Conservation (phyloP, 176 grass and related monocot genomes). For the Paspalum notatum region DNA sequence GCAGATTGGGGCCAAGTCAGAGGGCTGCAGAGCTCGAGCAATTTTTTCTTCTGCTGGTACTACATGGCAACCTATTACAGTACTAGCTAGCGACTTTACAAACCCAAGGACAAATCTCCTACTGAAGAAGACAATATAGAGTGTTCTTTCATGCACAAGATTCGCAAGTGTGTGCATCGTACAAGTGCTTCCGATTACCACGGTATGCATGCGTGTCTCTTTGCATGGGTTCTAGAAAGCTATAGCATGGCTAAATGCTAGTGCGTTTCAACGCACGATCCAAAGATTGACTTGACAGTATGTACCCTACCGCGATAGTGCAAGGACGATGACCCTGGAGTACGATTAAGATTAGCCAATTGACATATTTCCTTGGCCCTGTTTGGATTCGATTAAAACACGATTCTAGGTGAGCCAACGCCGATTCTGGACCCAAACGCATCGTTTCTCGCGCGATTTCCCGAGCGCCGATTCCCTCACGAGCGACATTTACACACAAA, state of each 20-base stretch:
- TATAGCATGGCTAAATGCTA: constrained; percentile 13
- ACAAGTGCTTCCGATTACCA: neutral
- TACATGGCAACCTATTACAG: neutral
- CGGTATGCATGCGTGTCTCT: constrained; percentile 2
- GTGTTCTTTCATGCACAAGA: constrained; percentile 52
- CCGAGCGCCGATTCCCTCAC: no score
- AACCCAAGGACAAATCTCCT: constrained; percentile 1
- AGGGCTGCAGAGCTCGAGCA: constrained; percentile 30
- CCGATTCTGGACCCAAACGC: no score
- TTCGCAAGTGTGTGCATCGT: constrained; percentile 33
- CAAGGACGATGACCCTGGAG: neutral
- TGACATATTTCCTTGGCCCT: no score
- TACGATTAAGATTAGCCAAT: no score
- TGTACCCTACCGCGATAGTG: neutral
- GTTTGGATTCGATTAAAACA: no score
- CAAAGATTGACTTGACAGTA: constrained; percentile 30
- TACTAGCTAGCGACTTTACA: constrained; percentile 21
- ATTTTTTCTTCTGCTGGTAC: constrained; percentile 3
- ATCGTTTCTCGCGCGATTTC: no score
- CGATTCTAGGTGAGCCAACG: no score
- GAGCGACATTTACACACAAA: no score
- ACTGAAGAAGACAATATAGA: constrained; percentile 35
- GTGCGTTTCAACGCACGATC: constrained; percentile 31
- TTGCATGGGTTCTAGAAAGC: constrained; percentile 30
- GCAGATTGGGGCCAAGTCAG: constrained; percentile 37